Percentiles rank a stretch among this genome's conserved stretches.
Evolutionary conservation across 2,329 filamentous ascomycete genomes (phyloP).

Genomic region (Cytospora piceae): DNA sequence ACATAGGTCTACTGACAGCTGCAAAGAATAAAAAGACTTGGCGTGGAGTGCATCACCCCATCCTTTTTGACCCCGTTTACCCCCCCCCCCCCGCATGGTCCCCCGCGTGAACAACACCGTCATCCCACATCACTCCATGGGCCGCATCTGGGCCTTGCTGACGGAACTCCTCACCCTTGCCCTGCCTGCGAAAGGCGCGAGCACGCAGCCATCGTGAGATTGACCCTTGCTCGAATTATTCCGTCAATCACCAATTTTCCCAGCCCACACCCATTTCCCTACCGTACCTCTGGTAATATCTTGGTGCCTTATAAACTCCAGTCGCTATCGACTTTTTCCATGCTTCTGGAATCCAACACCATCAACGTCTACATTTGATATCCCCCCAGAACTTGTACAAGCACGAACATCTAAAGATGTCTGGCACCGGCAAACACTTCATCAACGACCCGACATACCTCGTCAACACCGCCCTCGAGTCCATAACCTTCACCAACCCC

Average conservation of each 20-base stretch:
- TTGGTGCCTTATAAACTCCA: slow-evolving; percentile 17
- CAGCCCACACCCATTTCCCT: slow-evolving; percentile 5
- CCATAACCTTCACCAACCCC: slow-evolving; percentile 82
- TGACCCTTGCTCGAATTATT: slow-evolving; percentile 26
- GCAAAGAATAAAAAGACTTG: background rate
- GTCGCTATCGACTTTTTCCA: background rate
- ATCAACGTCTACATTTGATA: background rate
- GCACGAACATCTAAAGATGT: slow-evolving; percentile 34
- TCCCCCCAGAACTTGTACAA: background rate
- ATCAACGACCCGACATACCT: slow-evolving; percentile 81
- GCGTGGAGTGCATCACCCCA: too few relatives aligned
- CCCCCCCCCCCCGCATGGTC: background rate
- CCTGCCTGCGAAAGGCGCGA: background rate
- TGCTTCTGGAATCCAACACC: background rate
- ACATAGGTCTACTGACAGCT: background rate
- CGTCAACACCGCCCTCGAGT: slow-evolving; percentile 75
- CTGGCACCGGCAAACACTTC: slow-evolving; percentile 73
- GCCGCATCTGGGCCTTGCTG: slow-evolving; percentile 19
- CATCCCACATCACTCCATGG: slow-evolving; percentile 29
- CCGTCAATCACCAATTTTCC: slow-evolving; percentile 24
- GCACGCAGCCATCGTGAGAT: slow-evolving; percentile 19
- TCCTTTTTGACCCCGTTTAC: too few relatives aligned
- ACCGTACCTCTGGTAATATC: too few relatives aligned
- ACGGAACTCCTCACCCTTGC: slow-evolving; percentile 6
- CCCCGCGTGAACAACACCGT: slow-evolving; percentile 8